Conservation (phyloP, 2,329 filamentous ascomycete genomes). For the Fusarium xylarioides region DNA sequence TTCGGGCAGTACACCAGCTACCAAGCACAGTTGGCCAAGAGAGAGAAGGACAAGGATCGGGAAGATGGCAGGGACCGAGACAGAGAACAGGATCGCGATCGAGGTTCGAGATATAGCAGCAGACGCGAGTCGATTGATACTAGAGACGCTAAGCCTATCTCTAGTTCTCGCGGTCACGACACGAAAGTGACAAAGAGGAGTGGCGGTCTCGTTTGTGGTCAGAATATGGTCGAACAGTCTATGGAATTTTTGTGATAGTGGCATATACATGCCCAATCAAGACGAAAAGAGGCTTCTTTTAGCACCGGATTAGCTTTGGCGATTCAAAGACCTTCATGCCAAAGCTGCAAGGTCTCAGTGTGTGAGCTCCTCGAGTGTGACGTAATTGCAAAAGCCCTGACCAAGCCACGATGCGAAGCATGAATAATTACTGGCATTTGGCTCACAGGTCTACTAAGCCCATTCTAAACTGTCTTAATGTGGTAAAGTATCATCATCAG, state of each 20-base stretch:
- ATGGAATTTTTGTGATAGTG: too few species aligned
- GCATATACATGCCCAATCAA: too few species aligned
- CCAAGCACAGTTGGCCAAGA: too few species aligned
- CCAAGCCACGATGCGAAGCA: neutral
- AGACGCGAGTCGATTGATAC: conserved; percentile 43
- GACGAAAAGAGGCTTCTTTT: too few species aligned
- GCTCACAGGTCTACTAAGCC: neutral
- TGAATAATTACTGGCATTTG: neutral
- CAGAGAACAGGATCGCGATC: conserved; percentile 46
- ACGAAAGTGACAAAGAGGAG: conserved; percentile 48
- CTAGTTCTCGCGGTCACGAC: conserved; percentile 52
- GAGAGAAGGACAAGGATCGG: conserved; percentile 42
- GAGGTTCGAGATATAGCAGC: conserved; percentile 47
- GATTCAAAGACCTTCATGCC: too few species aligned
- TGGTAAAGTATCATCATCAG: neutral
- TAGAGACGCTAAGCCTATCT: conserved; percentile 52
- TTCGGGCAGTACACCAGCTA: too few species aligned
- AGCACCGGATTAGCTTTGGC: too few species aligned
- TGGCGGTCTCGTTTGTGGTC: too few species aligned
- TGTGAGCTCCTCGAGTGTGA: too few species aligned
- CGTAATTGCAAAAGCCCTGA: neutral
- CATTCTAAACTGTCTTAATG: neutral
- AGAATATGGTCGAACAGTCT: too few species aligned
- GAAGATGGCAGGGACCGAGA: conserved; percentile 46
- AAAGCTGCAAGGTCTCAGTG: too few species aligned